Evolutionary conservation across 441 rosid genomes (phyloP), one percentile per base, ranked within the genome.

Genomic region (Eruca vesicaria): DNA sequence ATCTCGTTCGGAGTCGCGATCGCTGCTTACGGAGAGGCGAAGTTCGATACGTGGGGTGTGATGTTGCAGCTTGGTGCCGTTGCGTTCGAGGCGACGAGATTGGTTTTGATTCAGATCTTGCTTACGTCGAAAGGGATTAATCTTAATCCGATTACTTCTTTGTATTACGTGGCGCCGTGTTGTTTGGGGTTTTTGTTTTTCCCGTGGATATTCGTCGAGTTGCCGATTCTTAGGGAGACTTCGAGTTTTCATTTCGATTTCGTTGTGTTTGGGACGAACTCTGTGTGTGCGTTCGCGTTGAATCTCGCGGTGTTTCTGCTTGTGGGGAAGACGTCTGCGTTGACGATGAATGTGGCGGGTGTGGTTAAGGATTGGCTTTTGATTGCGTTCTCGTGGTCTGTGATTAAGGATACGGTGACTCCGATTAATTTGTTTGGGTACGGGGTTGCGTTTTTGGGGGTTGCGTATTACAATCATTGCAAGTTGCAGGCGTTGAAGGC

Each of bases 291-390:
- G 1, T 95, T 95, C 5, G 99, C 98, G 0, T 71, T 95, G 85
- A 95, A 95, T 66, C 94, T 95, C 0, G 99, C 98, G 1, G 99
- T 95, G 75, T 95, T 95, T 82, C 80, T 94, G 66, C 92, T 94
- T 3, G 99, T 94, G 5, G 99, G 99, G 6, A 94, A 94, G 80
- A 94, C 99, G 14, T 94, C 99, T 0, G 98, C 99, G 14, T 77
- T 94, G 79, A 92, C 99, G 1, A 94, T 94, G 99, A 94, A 94
- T 76, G 99, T 94, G 52, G 99, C 99, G 29, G 99, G 99, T 56
- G 98, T 95, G 7, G 99, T 95, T 1, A 95, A 95, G 81, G 99
- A 95, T 74, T 95, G 98, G 99, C 68, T 95, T 12, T 73, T 95
- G 89, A 95, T 95, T 16, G 99, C 98, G 0, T 95, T 95, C 64